These are phyloP conservation scores for Asterochloris erici DNA, from an alignment of 139 green algal species.

Conservation along the genomic window DNA sequence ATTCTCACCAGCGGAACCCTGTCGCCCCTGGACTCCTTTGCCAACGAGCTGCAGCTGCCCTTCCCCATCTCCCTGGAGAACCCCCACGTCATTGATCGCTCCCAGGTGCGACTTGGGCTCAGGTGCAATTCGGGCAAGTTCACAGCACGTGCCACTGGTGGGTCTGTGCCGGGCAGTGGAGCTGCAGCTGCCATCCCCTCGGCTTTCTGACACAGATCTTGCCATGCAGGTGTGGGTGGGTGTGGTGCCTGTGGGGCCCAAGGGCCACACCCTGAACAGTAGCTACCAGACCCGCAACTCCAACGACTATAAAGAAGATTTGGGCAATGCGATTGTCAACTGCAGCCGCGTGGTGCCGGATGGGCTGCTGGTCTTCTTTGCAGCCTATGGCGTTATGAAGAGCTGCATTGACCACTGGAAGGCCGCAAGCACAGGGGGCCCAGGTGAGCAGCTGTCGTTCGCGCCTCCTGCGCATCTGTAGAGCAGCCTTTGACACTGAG, in stretches of 20 bases:
- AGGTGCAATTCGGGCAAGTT: no score
- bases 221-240: constrained; percentile 80
- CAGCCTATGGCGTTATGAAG: constrained; percentile 78
- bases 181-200: neutral
- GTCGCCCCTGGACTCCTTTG: constrained; percentile 81
- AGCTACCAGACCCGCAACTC: constrained; percentile 71
- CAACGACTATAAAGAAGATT: constrained; percentile 58
- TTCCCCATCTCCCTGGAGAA: constrained; percentile 94
- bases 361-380: constrained; percentile 97
- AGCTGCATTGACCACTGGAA: constrained; percentile 81
- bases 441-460: neutral
- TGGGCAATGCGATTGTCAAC: constrained; percentile 80
- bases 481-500: no score
- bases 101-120: constrained; percentile 47
- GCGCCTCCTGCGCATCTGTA: neutral
- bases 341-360: constrained; percentile 82
- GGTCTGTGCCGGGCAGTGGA: neutral
- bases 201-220: no score
- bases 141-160: no score
- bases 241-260: constrained; percentile 76
- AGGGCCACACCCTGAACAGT: constrained; percentile 76
- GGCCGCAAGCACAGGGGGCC: neutral
- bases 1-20: constrained; percentile 93
- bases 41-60: constrained; percentile 80
- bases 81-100: constrained; percentile 80